These are phyloP conservation scores for Pseudognaphalium luteoalbum DNA, from an alignment of 129 eudicot genomes.

Conservation along the genomic window DNA sequence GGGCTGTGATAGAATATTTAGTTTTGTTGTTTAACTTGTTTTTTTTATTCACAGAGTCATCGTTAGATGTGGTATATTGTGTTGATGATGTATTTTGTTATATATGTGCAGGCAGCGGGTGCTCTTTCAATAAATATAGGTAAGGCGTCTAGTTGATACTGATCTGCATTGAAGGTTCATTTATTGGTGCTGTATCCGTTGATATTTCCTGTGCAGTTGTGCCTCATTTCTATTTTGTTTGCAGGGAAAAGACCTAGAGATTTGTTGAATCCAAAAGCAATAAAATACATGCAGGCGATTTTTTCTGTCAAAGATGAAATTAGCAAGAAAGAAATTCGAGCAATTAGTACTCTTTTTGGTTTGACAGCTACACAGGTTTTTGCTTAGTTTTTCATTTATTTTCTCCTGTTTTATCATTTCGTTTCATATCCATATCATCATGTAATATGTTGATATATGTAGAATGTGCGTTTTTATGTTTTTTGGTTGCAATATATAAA, in stretches of 20 bases:
- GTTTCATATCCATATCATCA: background rate
- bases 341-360: slow-evolving; percentile 86
- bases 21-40: background rate
- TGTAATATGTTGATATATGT: background rate
- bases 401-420: background rate
- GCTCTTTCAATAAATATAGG: slow-evolving; percentile 88
- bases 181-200: slow-evolving; percentile 5
- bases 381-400: slow-evolving; percentile 4
- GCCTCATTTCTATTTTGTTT: slow-evolving; percentile 8
- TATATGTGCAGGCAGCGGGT: slow-evolving; percentile 89
- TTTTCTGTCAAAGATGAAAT: slow-evolving; percentile 89
- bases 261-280: slow-evolving; percentile 85
- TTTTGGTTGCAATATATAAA: background rate
- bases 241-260: slow-evolving; percentile 97
- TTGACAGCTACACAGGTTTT: slow-evolving; percentile 92
- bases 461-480: background rate
- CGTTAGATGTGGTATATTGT: background rate
- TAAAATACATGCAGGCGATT: slow-evolving; percentile 79
- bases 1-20: background rate
- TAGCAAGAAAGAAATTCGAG: slow-evolving; percentile 83
- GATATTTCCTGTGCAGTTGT: slow-evolving; percentile 8
- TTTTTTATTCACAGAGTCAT: background rate
- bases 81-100: slow-evolving; percentile 21
- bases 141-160: slow-evolving; percentile 34
- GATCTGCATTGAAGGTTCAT: slow-evolving; percentile 1